phyloP scores from a whole-genome alignment of 2,329 filamentous ascomycete genomes.

The Pestalotiopsis sp. region DNA sequence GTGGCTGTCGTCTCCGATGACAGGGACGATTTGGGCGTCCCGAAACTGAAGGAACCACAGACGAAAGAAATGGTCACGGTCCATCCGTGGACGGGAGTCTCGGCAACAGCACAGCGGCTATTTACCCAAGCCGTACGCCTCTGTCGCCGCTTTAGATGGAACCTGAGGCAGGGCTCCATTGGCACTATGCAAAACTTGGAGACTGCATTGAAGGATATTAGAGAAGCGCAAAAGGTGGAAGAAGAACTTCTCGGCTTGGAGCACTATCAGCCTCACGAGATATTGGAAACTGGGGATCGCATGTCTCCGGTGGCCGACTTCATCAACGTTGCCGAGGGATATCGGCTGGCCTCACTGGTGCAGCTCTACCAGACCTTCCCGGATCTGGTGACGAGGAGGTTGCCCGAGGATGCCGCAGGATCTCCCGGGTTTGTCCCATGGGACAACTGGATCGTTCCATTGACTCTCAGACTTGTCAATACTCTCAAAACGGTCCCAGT shows the following conservation, averaged over 20 bases:
- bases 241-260: slow-evolving; percentile 35
- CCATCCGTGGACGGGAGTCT: slow-evolving; percentile 42
- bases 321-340: slow-evolving; percentile 37
- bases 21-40: slow-evolving; percentile 17
- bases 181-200: slow-evolving; percentile 25
- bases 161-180: slow-evolving; percentile 21
- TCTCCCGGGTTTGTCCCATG: slow-evolving; percentile 26
- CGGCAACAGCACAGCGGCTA: slow-evolving; percentile 31
- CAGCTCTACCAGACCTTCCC: slow-evolving; percentile 42
- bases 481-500: slow-evolving; percentile 36
- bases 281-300: slow-evolving; percentile 30
- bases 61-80: slow-evolving; percentile 14
- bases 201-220: slow-evolving; percentile 28
- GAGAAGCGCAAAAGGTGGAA: slow-evolving; percentile 36
- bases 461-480: slow-evolving; percentile 33
- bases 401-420: slow-evolving; percentile 23
- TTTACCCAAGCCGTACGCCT: slow-evolving; percentile 36
- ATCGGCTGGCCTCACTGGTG: slow-evolving; percentile 36
- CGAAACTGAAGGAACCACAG: slow-evolving; percentile 9
- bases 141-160: slow-evolving; percentile 35
- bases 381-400: slow-evolving; percentile 29
- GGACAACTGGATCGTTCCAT: slow-evolving; percentile 38
- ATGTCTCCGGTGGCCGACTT: slow-evolving; percentile 31
- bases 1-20: slow-evolving; percentile 38
- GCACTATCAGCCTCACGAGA: slow-evolving; percentile 18